Conservation (phyloP, 2,329 filamentous ascomycete species). For the Colletotrichum destructivum region DNA sequence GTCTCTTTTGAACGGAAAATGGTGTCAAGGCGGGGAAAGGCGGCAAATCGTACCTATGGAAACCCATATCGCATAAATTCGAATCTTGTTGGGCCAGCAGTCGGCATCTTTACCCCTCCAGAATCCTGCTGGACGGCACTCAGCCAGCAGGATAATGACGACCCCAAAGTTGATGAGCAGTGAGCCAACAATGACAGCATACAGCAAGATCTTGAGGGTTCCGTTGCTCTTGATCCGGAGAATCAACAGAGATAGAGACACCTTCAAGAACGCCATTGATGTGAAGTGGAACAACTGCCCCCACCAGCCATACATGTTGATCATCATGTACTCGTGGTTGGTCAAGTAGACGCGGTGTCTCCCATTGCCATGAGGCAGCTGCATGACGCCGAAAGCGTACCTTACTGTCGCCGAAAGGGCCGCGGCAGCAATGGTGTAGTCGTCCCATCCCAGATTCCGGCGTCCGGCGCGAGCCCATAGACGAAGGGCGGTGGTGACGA, state of each 20-base stretch:
- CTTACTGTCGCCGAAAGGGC: constrained; percentile 49
- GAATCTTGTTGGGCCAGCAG: constrained; percentile 50
- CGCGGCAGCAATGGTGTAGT: constrained; percentile 52
- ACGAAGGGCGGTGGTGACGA: constrained; percentile 51
- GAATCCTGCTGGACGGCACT: constrained; percentile 48
- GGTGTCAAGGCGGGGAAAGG: not conserved
- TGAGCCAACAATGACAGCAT: constrained; percentile 49
- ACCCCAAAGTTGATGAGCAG: constrained; percentile 50
- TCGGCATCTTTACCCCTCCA: constrained; percentile 49
- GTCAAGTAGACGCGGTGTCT: constrained; percentile 54
- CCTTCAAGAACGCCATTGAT: constrained; percentile 56
- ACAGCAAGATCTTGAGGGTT: constrained; percentile 49
- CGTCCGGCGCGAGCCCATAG: constrained; percentile 49
- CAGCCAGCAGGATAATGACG: constrained; percentile 51
- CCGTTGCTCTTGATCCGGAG: constrained; percentile 56
- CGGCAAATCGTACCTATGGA: constrained; percentile 46
- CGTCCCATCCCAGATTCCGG: constrained; percentile 54
- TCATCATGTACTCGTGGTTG: constrained; percentile 49
- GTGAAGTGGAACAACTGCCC: constrained; percentile 58
- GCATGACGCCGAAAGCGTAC: constrained; percentile 51
- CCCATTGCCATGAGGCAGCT: constrained; percentile 55
- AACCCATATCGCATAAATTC: constrained; percentile 52
- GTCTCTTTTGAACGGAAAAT: not conserved
- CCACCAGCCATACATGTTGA: constrained; percentile 56
- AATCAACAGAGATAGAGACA: constrained; percentile 57